Conservation (phyloP, 2,329 filamentous ascomycete species). For the Phyllosticta capitalensis region DNA sequence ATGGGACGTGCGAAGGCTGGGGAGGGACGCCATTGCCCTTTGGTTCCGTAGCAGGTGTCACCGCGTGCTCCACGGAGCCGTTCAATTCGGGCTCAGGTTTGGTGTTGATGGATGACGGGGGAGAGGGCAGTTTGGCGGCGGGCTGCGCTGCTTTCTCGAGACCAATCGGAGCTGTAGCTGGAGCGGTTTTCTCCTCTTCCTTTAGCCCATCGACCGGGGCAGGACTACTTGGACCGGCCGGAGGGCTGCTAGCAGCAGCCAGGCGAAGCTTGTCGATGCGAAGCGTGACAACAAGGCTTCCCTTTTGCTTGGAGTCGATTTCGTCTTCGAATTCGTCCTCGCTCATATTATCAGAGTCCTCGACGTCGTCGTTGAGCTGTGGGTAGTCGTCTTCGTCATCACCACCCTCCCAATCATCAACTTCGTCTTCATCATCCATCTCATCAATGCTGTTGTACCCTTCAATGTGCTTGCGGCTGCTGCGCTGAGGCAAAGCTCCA, state of each 20-base stretch:
- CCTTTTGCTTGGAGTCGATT: conserved; percentile 1
- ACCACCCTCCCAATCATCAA: conserved; percentile 62
- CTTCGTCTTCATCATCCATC: conserved; percentile 58
- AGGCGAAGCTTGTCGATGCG: conserved; percentile 3
- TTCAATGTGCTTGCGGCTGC: conserved; percentile 40
- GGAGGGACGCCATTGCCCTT: neutral
- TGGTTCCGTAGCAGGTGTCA: neutral
- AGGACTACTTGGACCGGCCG: conserved; percentile 2
- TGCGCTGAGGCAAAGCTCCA: conserved; percentile 17
- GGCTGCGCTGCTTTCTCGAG: neutral
- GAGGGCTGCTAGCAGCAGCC: conserved; percentile 6
- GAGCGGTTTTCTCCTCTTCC: neutral
- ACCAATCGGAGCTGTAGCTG: neutral
- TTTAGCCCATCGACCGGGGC: neutral
- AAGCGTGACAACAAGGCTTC: conserved; percentile 3
- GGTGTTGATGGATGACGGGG: neutral
- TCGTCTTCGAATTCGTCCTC: conserved; percentile 34
- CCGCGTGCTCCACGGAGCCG: neutral
- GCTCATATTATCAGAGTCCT: conserved; percentile 26
- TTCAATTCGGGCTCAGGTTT: conserved; percentile 4
- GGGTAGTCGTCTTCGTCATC: conserved; percentile 61
- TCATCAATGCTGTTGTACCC: conserved; percentile 52
- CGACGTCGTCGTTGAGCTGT: conserved; percentile 50
- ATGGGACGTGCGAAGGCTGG: neutral
- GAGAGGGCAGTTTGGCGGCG: conserved; percentile 3